A percentile compares a stretch with the other conserved stretches of the same genome.
These are phyloP conservation scores for Trichophyton rubrum DNA, from an alignment of 2,329 filamentous ascomycete genomes.

Conservation along the genomic window DNA sequence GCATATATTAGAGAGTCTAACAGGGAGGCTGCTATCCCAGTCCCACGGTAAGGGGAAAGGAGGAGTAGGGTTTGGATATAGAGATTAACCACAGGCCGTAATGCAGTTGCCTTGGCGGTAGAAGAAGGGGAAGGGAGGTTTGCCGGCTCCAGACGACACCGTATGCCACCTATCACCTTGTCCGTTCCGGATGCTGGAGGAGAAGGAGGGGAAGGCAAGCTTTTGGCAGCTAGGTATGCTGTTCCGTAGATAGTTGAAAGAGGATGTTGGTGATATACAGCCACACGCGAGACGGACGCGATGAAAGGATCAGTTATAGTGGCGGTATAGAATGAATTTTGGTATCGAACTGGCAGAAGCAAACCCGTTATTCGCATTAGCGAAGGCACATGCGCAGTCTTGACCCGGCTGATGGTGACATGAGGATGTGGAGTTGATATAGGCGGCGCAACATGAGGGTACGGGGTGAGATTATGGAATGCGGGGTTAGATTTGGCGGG, in stretches of 20 bases:
- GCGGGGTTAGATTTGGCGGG: constrained; percentile 17
- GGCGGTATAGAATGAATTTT: constrained; percentile 48
- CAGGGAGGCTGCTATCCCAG: constrained; percentile 46
- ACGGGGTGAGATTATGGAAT: constrained; percentile 18
- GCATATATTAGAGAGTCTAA: constrained; percentile 33
- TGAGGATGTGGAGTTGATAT: constrained; percentile 33
- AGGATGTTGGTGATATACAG: constrained; percentile 42
- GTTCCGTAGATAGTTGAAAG: constrained; percentile 18
- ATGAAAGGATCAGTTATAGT: constrained; percentile 43
- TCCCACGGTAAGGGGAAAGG: constrained; percentile 46
- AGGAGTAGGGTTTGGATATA: constrained; percentile 52
- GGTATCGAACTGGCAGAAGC: constrained; percentile 50
- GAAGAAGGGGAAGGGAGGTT: constrained; percentile 12
- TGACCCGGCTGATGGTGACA: constrained; percentile 42
- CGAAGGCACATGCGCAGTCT: constrained; percentile 41
- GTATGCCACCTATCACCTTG: constrained; percentile 38
- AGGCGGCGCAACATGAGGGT: constrained; percentile 11
- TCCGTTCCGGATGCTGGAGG: constrained; percentile 20
- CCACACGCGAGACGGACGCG: constrained; percentile 46
- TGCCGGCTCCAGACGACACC: constrained; percentile 33
- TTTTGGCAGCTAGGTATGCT: constrained; percentile 6
- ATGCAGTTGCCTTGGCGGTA: constrained; percentile 7
- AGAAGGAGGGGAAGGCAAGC: constrained; percentile 14
- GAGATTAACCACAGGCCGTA: constrained; percentile 29
- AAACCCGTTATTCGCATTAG: constrained; percentile 47